These are phyloP conservation scores for Leucosporidium scottii DNA, from an alignment of 768 basidiomycete genomes.

Conservation along the genomic window DNA sequence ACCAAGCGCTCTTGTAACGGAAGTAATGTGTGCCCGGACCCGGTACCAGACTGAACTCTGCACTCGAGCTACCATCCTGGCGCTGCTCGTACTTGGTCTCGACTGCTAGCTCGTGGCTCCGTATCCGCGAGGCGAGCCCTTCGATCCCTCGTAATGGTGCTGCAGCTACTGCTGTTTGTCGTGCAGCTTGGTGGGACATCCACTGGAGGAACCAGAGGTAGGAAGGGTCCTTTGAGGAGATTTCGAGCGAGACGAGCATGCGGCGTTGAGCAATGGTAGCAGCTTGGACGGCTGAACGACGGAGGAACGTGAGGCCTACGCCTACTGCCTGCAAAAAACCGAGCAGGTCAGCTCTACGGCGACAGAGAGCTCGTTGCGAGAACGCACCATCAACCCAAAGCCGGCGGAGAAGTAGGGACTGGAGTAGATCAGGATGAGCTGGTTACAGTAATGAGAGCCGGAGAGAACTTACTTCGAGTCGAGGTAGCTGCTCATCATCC, in stretches of 20 bases:
- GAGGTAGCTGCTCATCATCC: no score
- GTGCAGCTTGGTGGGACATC: conserved; percentile 69
- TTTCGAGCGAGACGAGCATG: conserved; percentile 88
- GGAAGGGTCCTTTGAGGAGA: conserved; percentile 86
- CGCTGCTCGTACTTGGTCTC: conserved; percentile 81
- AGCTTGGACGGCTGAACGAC: conserved; percentile 53
- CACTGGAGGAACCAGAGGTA: conserved; percentile 97
- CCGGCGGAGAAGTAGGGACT: conserved; percentile 98
- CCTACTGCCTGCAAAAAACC: conserved; percentile 64
- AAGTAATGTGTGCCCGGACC: conserved; percentile 93
- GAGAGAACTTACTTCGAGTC: no score
- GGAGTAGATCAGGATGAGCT: not conserved
- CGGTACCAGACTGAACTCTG: conserved; percentile 85
- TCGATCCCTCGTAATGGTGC: conserved; percentile 15
- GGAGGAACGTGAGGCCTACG: conserved; percentile 65
- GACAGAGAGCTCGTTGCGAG: not conserved
- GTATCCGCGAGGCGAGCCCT: conserved; percentile 42
- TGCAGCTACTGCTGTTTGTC: conserved; percentile 37
- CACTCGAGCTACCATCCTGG: conserved; percentile 83
- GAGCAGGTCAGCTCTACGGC: not conserved
- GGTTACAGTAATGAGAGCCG: not conserved
- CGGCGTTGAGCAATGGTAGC: conserved; percentile 73
- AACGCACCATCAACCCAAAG: conserved; percentile 84
- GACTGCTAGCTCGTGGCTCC: conserved; percentile 88
- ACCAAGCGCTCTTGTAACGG: conserved; percentile 83